These are phyloP conservation scores for Musa beccarii DNA, from an alignment of 176 grass and related monocot genomes.

Conservation along the genomic window DNA sequence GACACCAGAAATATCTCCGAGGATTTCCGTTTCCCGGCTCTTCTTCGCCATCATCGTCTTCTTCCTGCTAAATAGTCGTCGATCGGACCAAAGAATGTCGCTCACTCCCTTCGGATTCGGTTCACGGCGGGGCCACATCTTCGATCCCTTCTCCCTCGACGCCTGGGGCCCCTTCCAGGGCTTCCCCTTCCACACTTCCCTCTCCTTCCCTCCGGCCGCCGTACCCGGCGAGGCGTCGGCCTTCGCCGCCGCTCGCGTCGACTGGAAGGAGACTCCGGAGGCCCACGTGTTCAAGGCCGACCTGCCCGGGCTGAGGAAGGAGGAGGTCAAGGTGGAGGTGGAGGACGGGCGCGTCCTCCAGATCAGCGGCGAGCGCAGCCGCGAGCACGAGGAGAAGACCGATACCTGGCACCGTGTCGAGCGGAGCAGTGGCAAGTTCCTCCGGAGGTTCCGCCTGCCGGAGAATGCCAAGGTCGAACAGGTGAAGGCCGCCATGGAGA, in stretches of 20 bases:
- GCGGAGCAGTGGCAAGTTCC: constrained; percentile 8
- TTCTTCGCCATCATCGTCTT: too few relatives aligned
- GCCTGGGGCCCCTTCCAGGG: not conserved
- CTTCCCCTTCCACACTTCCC: not conserved
- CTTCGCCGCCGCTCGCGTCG: not conserved
- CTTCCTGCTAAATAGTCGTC: too few relatives aligned
- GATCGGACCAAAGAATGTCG: not conserved
- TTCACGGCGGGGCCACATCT: not conserved
- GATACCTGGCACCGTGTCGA: constrained; percentile 17
- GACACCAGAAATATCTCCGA: too few relatives aligned
- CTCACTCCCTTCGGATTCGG: not conserved
- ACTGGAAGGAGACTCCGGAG: constrained; percentile 8
- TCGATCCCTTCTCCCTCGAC: not conserved
- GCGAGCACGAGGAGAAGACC: constrained; percentile 3
- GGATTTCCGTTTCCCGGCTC: too few relatives aligned
- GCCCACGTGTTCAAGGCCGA: constrained; percentile 15
- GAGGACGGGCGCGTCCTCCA: constrained; percentile 4
- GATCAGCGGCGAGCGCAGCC: constrained; percentile 11
- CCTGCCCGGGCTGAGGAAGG: not conserved
- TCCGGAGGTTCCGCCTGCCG: constrained; percentile 5
- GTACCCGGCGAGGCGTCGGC: not conserved
- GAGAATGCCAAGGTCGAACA: constrained; percentile 5
- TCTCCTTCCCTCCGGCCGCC: not conserved
- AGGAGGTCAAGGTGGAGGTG: constrained; percentile 13
- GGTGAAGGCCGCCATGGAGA: constrained; percentile 12